Conservation (phyloP, 768 basidiomycete genomes). For the Lentinula edodes region DNA sequence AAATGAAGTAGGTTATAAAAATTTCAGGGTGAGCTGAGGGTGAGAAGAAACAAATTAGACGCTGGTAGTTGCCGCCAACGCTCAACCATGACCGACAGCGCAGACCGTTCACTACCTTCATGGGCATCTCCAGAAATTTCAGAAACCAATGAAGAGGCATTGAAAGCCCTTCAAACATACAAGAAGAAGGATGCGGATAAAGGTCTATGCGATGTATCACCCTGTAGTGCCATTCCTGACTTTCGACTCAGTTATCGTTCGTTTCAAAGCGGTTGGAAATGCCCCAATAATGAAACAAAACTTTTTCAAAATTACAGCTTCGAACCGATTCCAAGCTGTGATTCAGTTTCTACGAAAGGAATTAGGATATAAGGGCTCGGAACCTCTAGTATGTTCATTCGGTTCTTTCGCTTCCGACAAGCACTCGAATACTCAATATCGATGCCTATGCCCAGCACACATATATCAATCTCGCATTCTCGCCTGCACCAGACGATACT, state of each 20-base stretch:
- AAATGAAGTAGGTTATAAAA: no score
- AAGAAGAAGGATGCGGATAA: constrained; percentile 82
- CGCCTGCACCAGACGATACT: constrained; percentile 78
- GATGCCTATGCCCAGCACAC: constrained; percentile 48
- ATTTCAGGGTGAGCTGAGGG: no score
- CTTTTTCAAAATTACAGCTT: constrained; percentile 95
- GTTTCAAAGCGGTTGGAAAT: constrained; percentile 96
- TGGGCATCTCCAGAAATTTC: constrained; percentile 23
- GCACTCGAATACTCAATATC: background rate
- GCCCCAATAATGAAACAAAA: constrained; percentile 99
- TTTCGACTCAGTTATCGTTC: constrained; percentile 70
- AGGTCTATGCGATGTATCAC: constrained; percentile 34
- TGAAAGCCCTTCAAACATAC: constrained; percentile 78
- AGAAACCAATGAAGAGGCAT: constrained; percentile 39
- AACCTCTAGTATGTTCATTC: constrained; percentile 68
- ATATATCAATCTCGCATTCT: constrained; percentile 68
- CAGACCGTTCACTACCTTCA: constrained; percentile 25
- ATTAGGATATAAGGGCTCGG: constrained; percentile 78
- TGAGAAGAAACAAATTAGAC: background rate
- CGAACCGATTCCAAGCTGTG: constrained; percentile 92
- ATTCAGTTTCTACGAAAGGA: constrained; percentile 90
- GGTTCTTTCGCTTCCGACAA: background rate
- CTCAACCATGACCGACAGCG: constrained; percentile 17
- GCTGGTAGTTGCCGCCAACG: background rate
- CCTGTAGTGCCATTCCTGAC: background rate